A percentile compares a stretch with the other conserved stretches of the same genome.
Conservation (phyloP, 2,329 filamentous ascomycete genomes). For the Talaromyces sp. region DNA sequence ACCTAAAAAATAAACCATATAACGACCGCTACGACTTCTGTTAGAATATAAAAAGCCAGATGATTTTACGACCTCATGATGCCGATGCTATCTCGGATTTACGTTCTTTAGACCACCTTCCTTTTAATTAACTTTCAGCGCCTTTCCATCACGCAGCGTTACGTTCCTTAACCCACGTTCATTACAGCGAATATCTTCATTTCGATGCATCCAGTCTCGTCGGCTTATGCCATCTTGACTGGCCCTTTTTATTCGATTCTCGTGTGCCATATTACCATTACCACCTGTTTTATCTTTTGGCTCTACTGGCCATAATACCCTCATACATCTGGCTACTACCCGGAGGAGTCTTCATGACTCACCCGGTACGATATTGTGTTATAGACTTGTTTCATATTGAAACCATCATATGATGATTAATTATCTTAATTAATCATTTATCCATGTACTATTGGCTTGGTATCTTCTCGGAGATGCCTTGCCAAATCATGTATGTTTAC, state of each 20-base stretch:
- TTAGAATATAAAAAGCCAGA: neutral
- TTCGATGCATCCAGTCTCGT: neutral
- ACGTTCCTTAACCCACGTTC: constrained; percentile 11
- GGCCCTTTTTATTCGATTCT: constrained; percentile 1
- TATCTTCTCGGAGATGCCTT: neutral
- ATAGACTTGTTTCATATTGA: neutral
- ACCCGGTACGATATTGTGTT: neutral
- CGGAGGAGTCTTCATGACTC: neutral
- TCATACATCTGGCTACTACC: neutral
- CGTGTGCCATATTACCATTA: constrained; percentile 7
- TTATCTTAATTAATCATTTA: too few species aligned
- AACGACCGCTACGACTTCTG: constrained; percentile 13
- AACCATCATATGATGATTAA: neutral
- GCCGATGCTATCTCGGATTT: constrained; percentile 10
- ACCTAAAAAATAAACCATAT: neutral
- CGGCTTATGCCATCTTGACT: neutral
- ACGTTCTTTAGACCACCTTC: constrained; percentile 11
- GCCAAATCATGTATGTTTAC: neutral
- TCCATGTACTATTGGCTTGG: neutral
- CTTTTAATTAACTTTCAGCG: neutral
- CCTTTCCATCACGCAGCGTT: neutral
- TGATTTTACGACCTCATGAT: constrained; percentile 9
- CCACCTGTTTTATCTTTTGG: neutral
- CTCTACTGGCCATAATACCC: neutral
- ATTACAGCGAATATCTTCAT: neutral